phyloP scores from a whole-genome alignment of 192 early-diverging fungal genomes.

The Podila horticola region DNA sequence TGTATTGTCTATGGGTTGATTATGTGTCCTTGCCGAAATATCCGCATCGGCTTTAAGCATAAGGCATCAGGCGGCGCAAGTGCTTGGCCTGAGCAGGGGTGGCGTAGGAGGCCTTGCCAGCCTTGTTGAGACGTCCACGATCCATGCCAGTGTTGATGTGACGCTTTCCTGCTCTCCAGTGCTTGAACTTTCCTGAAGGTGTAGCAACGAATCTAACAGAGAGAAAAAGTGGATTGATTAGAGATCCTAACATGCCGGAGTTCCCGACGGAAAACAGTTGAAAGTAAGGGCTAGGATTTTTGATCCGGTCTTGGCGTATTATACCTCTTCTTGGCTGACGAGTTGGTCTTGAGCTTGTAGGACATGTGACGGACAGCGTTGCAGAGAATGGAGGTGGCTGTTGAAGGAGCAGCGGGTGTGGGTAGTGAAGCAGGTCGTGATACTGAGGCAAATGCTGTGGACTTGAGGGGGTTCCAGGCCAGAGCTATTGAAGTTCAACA shows the following conservation, averaged over 20 bases:
- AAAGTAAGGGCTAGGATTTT: neutral
- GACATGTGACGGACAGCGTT: conserved; percentile 50
- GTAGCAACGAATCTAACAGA: conserved; percentile 42
- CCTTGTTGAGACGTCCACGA: conserved; percentile 50
- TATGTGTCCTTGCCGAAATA: neutral
- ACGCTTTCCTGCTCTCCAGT: conserved; percentile 55
- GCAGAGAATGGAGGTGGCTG: conserved; percentile 37
- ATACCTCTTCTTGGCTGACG: conserved; percentile 51
- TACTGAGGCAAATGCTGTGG: conserved; percentile 24
- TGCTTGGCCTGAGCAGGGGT: conserved; percentile 44
- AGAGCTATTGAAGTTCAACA: conserved; percentile 18
- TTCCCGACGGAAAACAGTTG: neutral
- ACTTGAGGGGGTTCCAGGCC: conserved; percentile 51
- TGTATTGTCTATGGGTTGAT: neutral
- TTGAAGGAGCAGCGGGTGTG: conserved; percentile 17
- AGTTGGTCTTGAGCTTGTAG: conserved; percentile 53
- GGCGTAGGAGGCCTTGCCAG: conserved; percentile 36
- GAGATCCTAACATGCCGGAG: neutral
- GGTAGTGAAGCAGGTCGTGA: conserved; percentile 30
- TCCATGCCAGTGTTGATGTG: conserved; percentile 54
- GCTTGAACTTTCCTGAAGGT: conserved; percentile 53
- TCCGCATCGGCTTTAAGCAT: conserved; percentile 17
- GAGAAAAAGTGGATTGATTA: neutral
- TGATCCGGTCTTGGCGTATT: neutral
- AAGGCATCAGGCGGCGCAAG: conserved; percentile 52